Evolutionary conservation across 116 monocot species (phyloP), one percentile per base, ranked within the genome.

Genomic region (Phalaenopsis hybrid): DNA sequence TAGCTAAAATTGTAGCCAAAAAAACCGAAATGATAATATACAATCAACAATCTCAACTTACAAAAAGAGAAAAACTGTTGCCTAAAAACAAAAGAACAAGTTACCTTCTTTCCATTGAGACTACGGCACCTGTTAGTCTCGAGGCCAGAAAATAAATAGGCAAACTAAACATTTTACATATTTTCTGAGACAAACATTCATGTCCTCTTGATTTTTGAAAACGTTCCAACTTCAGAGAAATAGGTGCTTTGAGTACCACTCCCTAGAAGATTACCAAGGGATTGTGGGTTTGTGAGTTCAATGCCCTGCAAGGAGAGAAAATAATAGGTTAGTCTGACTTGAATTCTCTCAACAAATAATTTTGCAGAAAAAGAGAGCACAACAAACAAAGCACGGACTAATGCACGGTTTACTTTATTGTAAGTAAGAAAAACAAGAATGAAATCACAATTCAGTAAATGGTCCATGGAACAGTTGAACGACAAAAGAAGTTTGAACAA

Each of bases 201-300:
- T 12, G 85, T 84, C 86, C 90, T 92, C 79, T 92, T 94, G 74
- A 97, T 94, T 88, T 93, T 97, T 63, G 94, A 94, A 83, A 97
- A 97, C 10, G 94, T 89, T 17, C 94, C 94, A 0, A 86, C 89
- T 79, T 97, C 94, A 6, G 94, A 94, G 90, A 97, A 97, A 79
- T 94, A 97, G 28, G 94, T 97, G 88, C 94, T 97, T 79, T 94
- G 97, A 79, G 89, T 97, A 79, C 97, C 94, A 78, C 97, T 88
- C 1, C 94, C 93, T 59, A 97, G 94, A 45, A 90, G 84, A 79
- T 87, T 92, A 0, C 83, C 90, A 43, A 85, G 90, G 51, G 88
- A 86, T 52, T 94, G 97, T n/a, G 97, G 97, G 83, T 97, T 97
- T 68, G 94, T 78, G 17, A 97, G 85, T 80, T 97, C 97, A 75